Base-by-base conservation (phyloP, 257 asterid species). In the Solanum boliviense region DNA sequence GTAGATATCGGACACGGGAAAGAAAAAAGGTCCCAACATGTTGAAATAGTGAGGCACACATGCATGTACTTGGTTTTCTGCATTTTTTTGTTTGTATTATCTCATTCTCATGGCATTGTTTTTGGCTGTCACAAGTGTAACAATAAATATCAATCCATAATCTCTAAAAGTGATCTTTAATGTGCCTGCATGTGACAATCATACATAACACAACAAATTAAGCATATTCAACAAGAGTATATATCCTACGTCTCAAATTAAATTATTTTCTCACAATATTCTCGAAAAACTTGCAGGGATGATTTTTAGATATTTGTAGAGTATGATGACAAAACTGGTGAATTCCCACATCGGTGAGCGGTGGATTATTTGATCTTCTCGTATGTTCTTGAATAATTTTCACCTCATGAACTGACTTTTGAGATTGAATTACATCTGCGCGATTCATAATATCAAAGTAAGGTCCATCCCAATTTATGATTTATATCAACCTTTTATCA, bases 391-490 rank as follows among this genome's bases (percentile, higher is more conserved):
- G 7, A 48, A 13, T 2, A 48, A 13, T 15, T 56, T 5, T 7
- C 25, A 56, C n/a, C 11, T 56, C 4, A 56, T 7, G 25, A 56
- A 20, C 2, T 12, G 20, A 56, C 2, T 20, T 20, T 16, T 20
- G 67, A 5, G 0, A 20, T 20, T 56, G 25, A 56, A 56, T 56
- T 56, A 18, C 0, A 0, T 20, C 3, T 4, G 0, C 7, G 1
- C 3, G 0, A 7, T 72, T 72, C 27, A 1, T 32, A 0, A 18
- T 34, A 32, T 72, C 4, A 16, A 4, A 8, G 15, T 27, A 1
- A 72, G 0, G 3, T 31, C 1, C 25, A 71, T 32, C 9, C 13
- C 7, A 16, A 31, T 32, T 72, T 34, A 16, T 32, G 25, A 72
- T 32, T 4, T 32, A 56, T 56, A 68, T 8, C 39, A 34, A 13